Evolutionary conservation across 371 early-diverging fungal species (phyloP).

Genomic region (Phascolomyces articulosus): DNA sequence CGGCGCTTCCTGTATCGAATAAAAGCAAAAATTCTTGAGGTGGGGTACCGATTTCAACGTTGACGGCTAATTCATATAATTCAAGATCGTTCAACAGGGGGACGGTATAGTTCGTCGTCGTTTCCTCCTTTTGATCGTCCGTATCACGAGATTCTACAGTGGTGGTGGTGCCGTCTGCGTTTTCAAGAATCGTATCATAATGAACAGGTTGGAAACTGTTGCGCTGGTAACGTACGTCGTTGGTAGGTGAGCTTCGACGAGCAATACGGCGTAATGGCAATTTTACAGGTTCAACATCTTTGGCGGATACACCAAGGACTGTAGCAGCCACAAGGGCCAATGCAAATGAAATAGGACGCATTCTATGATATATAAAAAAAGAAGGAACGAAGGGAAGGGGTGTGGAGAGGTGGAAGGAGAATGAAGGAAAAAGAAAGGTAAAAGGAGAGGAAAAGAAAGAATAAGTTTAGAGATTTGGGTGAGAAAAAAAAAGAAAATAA

Average conservation of each 20-base stretch:
- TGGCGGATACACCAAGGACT: slow-evolving; percentile 5
- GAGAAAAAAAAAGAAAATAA: background rate
- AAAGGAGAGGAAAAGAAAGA: slow-evolving; percentile 17
- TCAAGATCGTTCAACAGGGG: slow-evolving; percentile 36
- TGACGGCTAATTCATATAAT: slow-evolving; percentile 30
- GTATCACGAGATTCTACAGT: background rate
- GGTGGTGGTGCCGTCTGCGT: background rate
- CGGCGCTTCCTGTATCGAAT: slow-evolving; percentile 71
- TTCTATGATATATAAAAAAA: no score
- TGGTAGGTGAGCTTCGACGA: slow-evolving; percentile 7
- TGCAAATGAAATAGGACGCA: slow-evolving; percentile 18
- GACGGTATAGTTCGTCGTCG: slow-evolving; percentile 1
- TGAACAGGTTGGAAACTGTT: slow-evolving; percentile 12
- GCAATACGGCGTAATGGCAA: slow-evolving; percentile 20
- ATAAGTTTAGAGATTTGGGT: background rate
- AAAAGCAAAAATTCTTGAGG: slow-evolving; percentile 63
- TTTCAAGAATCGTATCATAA: slow-evolving; percentile 11
- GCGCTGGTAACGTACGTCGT: slow-evolving; percentile 12
- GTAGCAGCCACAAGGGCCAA: slow-evolving; percentile 10
- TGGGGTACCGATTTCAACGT: slow-evolving; percentile 65
- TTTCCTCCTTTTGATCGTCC: background rate
- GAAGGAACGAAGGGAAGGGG: background rate
- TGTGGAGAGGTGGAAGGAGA: slow-evolving; percentile 2
- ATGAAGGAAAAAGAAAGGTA: slow-evolving; percentile 14
- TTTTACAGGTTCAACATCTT: background rate